Evolutionary conservation across 225 moss, liverwort and hornwort genomes (phyloP), one percentile per base, ranked within the genome.

Genomic region (Neckera pumila): DNA sequence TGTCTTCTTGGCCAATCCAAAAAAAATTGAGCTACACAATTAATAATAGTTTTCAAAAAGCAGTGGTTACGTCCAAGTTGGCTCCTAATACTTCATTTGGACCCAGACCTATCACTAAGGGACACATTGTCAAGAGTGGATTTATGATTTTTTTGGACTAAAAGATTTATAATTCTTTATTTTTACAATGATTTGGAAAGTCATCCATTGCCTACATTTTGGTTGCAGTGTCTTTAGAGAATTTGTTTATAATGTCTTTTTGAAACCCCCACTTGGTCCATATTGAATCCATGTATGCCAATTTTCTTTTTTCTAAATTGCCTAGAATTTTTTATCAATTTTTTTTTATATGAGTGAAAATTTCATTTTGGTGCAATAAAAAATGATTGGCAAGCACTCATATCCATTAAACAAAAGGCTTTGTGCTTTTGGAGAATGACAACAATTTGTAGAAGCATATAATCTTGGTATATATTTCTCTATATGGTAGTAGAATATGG

Each of bases 251-350:
- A 19, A 19, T 2, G 5, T 17, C 9, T 11, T 20, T n/a, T 17
- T 17, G 3, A 16, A 42, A 3, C 5, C 42, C 5, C 0, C 1
- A 0, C 15, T 27, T 45, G 3, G 16, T 6, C 17, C 0, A 17
- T 1, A 43, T 27, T 43, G 10, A 72, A 27, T 2, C 43, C 10
- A 72, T 43, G 9, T 17, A 53, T 53, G 53, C 53, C 34, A 65
- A 66, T 66, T 27, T 27, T 71, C 1, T 0, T 70, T 40, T 4
- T 8, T 15, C 20, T 42, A 42, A 42, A 42, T 26, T 40, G 26
- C 15, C 26, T 42, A 26, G 2, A 14, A 26, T 21, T 67, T 11
- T n/a, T n/a, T 2, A 21, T 18, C 9, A 63, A 12, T 4, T 42
- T 71, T 14, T 71, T 42, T 43, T 53, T 4, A 53, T 27, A 10